These are phyloP conservation scores for Spirogloea muscicola DNA, from an alignment of 139 green algal genomes.

Conservation along the genomic window DNA sequence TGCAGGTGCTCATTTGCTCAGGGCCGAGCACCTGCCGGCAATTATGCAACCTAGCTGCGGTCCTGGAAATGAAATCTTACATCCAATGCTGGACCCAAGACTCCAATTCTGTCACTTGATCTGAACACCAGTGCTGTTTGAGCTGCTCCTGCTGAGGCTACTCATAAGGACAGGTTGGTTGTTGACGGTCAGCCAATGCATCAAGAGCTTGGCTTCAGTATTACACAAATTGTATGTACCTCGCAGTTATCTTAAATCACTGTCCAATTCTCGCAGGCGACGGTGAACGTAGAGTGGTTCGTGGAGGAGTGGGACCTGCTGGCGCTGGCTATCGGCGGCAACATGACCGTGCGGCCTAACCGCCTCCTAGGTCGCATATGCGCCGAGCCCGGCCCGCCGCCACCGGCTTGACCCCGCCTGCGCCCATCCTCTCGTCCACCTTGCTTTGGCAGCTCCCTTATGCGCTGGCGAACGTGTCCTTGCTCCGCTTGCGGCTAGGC, in stretches of 20 bases:
- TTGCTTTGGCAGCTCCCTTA: no score
- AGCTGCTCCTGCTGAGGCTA: background rate
- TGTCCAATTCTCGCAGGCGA: background rate
- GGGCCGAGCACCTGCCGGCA: no score
- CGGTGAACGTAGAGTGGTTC: slow-evolving; percentile 24
- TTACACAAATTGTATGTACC: no score
- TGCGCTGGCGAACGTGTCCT: no score
- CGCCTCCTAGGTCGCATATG: no score
- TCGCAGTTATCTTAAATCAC: background rate
- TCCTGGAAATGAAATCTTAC: background rate
- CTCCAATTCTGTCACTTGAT: background rate
- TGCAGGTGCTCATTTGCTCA: background rate
- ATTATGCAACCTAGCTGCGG: background rate
- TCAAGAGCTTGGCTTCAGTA: no score
- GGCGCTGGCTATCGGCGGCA: slow-evolving; percentile 24
- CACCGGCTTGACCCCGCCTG: no score
- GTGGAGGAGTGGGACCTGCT: slow-evolving; percentile 44
- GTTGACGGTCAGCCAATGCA: background rate
- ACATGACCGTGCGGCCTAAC: slow-evolving; percentile 23
- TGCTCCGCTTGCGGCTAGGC: no score
- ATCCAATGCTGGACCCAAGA: background rate
- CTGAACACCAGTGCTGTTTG: background rate
- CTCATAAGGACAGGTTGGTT: background rate
- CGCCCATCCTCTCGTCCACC: no score
- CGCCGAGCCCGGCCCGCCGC: no score